These are phyloP conservation scores for Flaveria ramosissima DNA, from an alignment of 129 eudicot genomes.

Conservation along the genomic window DNA sequence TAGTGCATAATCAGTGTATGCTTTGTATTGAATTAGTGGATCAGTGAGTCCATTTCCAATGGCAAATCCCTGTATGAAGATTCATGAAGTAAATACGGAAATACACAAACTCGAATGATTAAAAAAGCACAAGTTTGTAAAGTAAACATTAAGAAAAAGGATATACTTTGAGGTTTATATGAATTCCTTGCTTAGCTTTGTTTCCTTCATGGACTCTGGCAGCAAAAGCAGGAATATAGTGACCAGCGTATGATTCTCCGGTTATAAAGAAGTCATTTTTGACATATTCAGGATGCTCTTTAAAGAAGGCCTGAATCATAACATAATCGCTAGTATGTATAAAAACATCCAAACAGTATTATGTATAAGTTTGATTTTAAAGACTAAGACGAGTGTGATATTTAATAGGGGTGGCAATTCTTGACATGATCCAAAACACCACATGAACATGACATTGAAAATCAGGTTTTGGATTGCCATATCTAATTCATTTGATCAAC, in stretches of 20 bases:
- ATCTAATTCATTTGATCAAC: too few species aligned
- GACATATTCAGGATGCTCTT: slow-evolving; percentile 75
- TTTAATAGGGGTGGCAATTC: neutral
- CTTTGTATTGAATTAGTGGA: slow-evolving; percentile 84
- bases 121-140: neutral
- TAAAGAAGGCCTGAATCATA: slow-evolving; percentile 68
- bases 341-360: neutral
- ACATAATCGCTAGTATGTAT: slow-evolving; percentile 1
- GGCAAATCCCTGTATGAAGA: slow-evolving; percentile 80
- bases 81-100: slow-evolving; percentile 14
- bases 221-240: slow-evolving; percentile 96
- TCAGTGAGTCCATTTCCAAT: slow-evolving; percentile 98
- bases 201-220: slow-evolving; percentile 83
- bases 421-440: neutral
- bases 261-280: slow-evolving; percentile 81
- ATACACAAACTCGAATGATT: slow-evolving; percentile 1
- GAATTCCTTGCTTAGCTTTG: slow-evolving; percentile 83
- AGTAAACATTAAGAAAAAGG: neutral
- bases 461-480: neutral
- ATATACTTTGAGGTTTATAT: slow-evolving; percentile 71
- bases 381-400: neutral
- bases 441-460: neutral
- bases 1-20: slow-evolving; percentile 88
- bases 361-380: neutral
- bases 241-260: slow-evolving; percentile 97